Percentiles rank a stretch among this genome's conserved stretches.
These are phyloP conservation scores for Penicillium robsamsonii DNA, from an alignment of 495 filamentous ascomycete species.

Conservation along the genomic window DNA sequence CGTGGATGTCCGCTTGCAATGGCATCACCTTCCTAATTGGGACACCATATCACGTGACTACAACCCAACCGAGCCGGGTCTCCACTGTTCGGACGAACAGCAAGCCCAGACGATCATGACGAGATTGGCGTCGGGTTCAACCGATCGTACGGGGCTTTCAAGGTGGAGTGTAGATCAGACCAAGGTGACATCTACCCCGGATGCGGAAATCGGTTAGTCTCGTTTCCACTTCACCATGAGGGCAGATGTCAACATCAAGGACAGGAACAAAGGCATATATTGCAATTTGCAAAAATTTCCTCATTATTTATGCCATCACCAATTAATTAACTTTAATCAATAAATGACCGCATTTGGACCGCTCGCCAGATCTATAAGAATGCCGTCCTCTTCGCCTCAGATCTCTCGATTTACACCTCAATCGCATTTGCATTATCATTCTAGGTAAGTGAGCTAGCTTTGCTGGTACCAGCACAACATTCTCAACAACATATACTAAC, in stretches of 20 bases:
- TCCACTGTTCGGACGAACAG: slow-evolving; percentile 1
- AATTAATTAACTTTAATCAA: slow-evolving; percentile 7
- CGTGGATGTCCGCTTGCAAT: slow-evolving; percentile 15
- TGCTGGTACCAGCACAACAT: not conserved
- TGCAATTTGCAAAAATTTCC: slow-evolving; percentile 9
- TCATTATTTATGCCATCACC: slow-evolving; percentile 21
- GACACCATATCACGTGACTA: slow-evolving; percentile 19
- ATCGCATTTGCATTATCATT: slow-evolving; percentile 13
- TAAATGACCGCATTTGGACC: slow-evolving; percentile 26
- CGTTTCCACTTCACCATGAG: slow-evolving; percentile 14
- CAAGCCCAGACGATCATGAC: not conserved
- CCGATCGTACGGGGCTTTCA: slow-evolving; percentile 3
- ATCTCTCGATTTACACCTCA: not conserved
- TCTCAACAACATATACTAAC: not conserved
- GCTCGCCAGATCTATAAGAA: slow-evolving; percentile 25
- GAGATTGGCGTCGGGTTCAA: not conserved
- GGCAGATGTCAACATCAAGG: slow-evolving; percentile 12
- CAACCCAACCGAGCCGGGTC: not conserved
- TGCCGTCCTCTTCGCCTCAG: slow-evolving; percentile 6
- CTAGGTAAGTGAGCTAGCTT: slow-evolving; percentile 13
- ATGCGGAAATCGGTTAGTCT: slow-evolving; percentile 26
- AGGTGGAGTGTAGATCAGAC: slow-evolving; percentile 8
- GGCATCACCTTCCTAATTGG: slow-evolving; percentile 15
- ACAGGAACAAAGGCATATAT: not conserved
- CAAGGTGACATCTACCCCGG: slow-evolving; percentile 27